Percentiles rank a stretch among this genome's conserved stretches.
Evolutionary conservation across 495 filamentous ascomycete genomes (phyloP).

Genomic region (Penicillium alfredii): DNA sequence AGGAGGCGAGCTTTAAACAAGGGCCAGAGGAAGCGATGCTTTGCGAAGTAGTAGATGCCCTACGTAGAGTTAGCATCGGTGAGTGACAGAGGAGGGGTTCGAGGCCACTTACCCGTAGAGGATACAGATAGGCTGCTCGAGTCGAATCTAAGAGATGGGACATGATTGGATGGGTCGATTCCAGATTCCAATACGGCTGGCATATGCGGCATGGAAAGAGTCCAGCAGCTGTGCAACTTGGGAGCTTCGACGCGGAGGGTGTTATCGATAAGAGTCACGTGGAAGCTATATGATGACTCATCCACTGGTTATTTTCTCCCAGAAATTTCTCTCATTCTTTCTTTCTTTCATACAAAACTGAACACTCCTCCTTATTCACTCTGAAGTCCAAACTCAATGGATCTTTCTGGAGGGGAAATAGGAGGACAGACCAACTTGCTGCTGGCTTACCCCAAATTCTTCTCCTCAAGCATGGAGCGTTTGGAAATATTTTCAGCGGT

Average conservation of each 20-base stretch:
- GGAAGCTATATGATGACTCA: constrained; percentile 18
- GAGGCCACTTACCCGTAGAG: constrained; percentile 41
- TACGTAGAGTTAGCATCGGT: constrained; percentile 17
- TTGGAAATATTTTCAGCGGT: constrained; percentile 47
- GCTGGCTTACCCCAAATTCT: constrained; percentile 49
- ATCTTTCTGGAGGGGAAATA: constrained; percentile 45
- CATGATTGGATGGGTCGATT: constrained; percentile 14
- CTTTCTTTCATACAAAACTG: constrained; percentile 35
- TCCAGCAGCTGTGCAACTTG: too few species aligned
- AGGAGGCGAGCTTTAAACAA: constrained; percentile 54
- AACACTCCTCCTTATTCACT: constrained; percentile 46
- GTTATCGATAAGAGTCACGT: constrained; percentile 43
- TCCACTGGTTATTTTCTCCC: constrained; percentile 17
- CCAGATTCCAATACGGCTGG: too few species aligned
- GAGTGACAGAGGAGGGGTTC: too few species aligned
- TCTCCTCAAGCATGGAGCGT: constrained; percentile 41
- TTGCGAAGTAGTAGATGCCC: constrained; percentile 56
- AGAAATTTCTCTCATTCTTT: constrained; percentile 29
- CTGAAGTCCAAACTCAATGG: constrained; percentile 38
- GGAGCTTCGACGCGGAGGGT: too few species aligned
- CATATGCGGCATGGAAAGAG: constrained; percentile 1
- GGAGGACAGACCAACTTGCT: constrained; percentile 38
- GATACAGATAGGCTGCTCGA: constrained; percentile 51
- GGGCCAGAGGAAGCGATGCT: constrained; percentile 58
- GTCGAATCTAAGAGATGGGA: constrained; percentile 21